These are phyloP conservation scores for Alternaria ventricosa DNA, from an alignment of 2,329 filamentous ascomycete genomes.

Conservation along the genomic window DNA sequence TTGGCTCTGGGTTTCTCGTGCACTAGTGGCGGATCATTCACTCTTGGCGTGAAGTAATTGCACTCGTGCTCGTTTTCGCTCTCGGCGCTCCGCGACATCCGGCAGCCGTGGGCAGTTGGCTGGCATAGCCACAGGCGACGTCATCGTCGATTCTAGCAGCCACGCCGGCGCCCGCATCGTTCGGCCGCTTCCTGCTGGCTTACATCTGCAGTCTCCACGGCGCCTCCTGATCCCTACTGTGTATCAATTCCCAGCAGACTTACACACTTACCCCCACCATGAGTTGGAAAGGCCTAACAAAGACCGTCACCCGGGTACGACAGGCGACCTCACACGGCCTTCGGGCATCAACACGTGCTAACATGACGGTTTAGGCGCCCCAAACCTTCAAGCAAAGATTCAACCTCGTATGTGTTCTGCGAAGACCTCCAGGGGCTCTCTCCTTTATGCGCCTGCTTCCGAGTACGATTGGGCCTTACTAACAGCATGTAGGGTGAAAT, in stretches of 20 bases:
- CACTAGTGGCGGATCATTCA: not conserved
- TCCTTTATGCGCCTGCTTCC: conserved; percentile 26
- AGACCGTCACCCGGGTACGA: conserved; percentile 82
- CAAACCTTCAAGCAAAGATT: conserved; percentile 91
- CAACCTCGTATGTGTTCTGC: conserved; percentile 68
- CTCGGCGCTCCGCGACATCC: conserved; percentile 12
- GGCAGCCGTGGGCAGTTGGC: conserved; percentile 3
- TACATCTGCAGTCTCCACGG: not conserved
- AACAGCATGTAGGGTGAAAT: conserved; percentile 70
- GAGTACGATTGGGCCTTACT: conserved; percentile 26
- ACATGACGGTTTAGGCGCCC: conserved; percentile 66
- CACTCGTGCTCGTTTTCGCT: not conserved
- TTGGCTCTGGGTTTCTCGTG: not conserved
- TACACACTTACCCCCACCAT: conserved; percentile 57
- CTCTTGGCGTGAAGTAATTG: not conserved
- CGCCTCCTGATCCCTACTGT: conserved; percentile 9
- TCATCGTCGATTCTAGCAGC: conserved; percentile 19
- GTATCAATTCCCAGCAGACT: conserved; percentile 11
- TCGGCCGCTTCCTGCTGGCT: conserved; percentile 11
- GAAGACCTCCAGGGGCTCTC: not conserved
- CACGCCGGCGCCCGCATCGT: conserved; percentile 36
- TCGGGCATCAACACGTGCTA: conserved; percentile 28
- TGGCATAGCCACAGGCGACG: conserved; percentile 15
- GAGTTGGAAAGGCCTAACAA: conserved; percentile 97
- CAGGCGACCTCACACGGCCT: conserved; percentile 12